A percentile compares a stretch with the other conserved stretches of the same genome.
phyloP scores from a whole-genome alignment of 768 basidiomycete genomes.

The Leucosporidium creatinivorum region DNA sequence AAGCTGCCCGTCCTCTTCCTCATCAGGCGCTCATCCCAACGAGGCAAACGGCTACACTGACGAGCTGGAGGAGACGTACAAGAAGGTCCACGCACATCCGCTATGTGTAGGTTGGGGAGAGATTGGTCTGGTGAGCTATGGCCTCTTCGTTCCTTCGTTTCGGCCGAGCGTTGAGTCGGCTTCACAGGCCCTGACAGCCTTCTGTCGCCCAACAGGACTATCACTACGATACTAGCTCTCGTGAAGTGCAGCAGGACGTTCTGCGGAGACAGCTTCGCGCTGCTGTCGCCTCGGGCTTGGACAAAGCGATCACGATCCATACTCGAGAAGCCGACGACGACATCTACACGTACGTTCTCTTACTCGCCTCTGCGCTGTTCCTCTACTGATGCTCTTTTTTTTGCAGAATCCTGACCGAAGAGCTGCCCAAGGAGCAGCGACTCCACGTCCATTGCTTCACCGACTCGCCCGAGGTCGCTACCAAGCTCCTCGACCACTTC shows the following conservation, averaged over 20 bases:
- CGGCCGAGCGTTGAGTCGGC: background rate
- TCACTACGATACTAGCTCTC: slow-evolving; percentile 71
- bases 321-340: slow-evolving; percentile 80
- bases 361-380: too few relatives aligned
- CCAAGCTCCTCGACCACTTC: slow-evolving; percentile 64
- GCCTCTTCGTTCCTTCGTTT: background rate
- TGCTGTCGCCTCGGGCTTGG: slow-evolving; percentile 52
- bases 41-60: slow-evolving; percentile 64
- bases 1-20: background rate
- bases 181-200: background rate
- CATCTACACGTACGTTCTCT: slow-evolving; percentile 44
- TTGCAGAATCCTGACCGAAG: slow-evolving; percentile 61
- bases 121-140: slow-evolving; percentile 55
- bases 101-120: slow-evolving; percentile 84
- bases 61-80: slow-evolving; percentile 63
- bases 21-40: slow-evolving; percentile 46
- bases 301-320: slow-evolving; percentile 76
- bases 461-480: slow-evolving; percentile 67
- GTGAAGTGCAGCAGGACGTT: slow-evolving; percentile 58
- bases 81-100: slow-evolving; percentile 51
- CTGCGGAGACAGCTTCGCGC: slow-evolving; percentile 61
- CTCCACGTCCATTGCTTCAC: slow-evolving; percentile 87
- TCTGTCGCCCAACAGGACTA: slow-evolving; percentile 49
- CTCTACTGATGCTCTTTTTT: too few relatives aligned
- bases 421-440: slow-evolving; percentile 66